A percentile compares a stretch with the other conserved stretches of the same genome.
Evolutionary conservation across 148 eudicot species (phyloP).

Genomic region (Camellia granthamiana): DNA sequence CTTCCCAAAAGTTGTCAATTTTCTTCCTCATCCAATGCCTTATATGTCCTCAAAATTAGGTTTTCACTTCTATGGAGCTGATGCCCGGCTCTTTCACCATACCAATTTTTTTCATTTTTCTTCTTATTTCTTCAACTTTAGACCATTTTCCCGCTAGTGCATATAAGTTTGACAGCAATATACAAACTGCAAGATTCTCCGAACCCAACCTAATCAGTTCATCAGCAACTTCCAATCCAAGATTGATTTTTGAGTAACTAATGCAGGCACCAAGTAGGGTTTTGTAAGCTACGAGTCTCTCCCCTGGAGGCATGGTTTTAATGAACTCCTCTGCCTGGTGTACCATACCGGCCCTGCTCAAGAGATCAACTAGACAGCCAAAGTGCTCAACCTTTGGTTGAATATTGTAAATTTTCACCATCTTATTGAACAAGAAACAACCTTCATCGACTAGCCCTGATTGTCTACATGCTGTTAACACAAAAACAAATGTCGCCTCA

Average conservation of each 20-base stretch:
- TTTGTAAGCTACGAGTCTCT: slow-evolving; percentile 23
- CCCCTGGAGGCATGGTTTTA: neutral
- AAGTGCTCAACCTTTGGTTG: slow-evolving; percentile 18
- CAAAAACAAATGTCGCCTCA: slow-evolving; percentile 23
- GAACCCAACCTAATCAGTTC: slow-evolving; percentile 15
- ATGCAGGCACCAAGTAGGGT: slow-evolving; percentile 18
- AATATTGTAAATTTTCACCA: slow-evolving; percentile 15
- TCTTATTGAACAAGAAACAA: slow-evolving; percentile 20
- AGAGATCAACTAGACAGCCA: slow-evolving; percentile 25
- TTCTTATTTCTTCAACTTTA: slow-evolving; percentile 18
- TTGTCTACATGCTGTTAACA: slow-evolving; percentile 22
- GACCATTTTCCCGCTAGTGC: slow-evolving; percentile 24
- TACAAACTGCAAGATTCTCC: slow-evolving; percentile 7
- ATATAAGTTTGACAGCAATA: slow-evolving; percentile 26
- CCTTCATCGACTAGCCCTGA: slow-evolving; percentile 21
- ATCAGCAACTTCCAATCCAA: slow-evolving; percentile 18
- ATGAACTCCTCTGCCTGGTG: slow-evolving; percentile 17
- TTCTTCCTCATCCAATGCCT: too few species aligned
- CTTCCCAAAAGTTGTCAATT: too few species aligned
- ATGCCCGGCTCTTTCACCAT: slow-evolving; percentile 24
- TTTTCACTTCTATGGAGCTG: slow-evolving; percentile 6
- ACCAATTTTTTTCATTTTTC: slow-evolving; percentile 4
- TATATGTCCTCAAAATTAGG: neutral
- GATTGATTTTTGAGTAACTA: slow-evolving; percentile 16
- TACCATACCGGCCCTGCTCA: slow-evolving; percentile 23